Evolutionary conservation across 805 yeast species (phyloP), one percentile per base, ranked within the genome.

Genomic region (Kuraishia ogatae): DNA sequence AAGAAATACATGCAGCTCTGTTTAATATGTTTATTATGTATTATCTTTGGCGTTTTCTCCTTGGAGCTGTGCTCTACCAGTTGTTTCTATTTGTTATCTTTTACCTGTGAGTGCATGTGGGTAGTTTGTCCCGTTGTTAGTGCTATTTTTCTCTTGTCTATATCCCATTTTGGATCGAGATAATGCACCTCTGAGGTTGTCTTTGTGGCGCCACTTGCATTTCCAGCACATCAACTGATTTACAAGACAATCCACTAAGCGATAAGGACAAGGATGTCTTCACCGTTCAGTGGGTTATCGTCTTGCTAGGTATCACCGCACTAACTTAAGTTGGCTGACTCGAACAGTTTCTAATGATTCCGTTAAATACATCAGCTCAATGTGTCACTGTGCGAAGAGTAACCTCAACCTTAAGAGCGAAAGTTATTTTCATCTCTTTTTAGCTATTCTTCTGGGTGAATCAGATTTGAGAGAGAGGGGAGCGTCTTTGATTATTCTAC

Each of bases 291-390:
- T 17, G 43, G n/a, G n/a, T 17, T 35, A 15, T 35, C n/a, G 13
- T 10, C 43, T 35, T 15, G 35, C 7, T 11, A 28, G 11, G 35
- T 11, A n/a, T 15, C 26, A 19, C 46, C 61, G 67, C 67, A 62
- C 59, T 61, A 58, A 59, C 64, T 65, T 65, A 64, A 65, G 69
- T 65, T 65, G 59, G 58, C 62, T 61, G 61, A 58, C 49, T 54
- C 55, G 56, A 52, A 49, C 50, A 39, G 35, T 8, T 47, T 46
- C n/a, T n/a, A n/a, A n/a, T n/a, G n/a, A 46, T 50, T 49, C 15
- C 51, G 43, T 35, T 29, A n/a, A 17, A 50, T n/a, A n/a, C 51
- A 35, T 50, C 43, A 50, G 21, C 29, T 48, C 43, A 50, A 50
- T 50, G 51, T 50, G 51, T 50, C 51, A 50, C 20, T 50, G 24